phyloP scores from a whole-genome alignment of 2,329 filamentous ascomycete species.

The Pseudocercospora fuligena region DNA sequence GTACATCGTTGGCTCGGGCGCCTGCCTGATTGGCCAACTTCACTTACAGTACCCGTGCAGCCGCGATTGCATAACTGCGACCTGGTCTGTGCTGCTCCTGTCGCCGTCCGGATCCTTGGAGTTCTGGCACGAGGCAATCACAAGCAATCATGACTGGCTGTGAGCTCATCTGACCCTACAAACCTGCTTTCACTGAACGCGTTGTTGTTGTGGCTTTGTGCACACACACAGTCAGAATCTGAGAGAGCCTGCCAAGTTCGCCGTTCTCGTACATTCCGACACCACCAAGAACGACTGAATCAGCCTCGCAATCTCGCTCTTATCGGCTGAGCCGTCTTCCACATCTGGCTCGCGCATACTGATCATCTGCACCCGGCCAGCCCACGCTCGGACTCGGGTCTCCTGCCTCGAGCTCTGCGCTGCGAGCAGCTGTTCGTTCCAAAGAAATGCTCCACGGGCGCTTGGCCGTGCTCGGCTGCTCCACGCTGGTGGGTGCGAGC shows the following conservation, averaged over 20 bases:
- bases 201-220: slow-evolving; percentile 6
- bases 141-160: too few species aligned
- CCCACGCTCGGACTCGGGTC: not conserved
- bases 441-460: slow-evolving; percentile 4
- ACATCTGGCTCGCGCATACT: not conserved
- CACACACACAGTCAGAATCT: not conserved
- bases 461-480: not conserved
- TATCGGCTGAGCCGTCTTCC: slow-evolving; percentile 5
- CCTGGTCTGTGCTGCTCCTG: too few species aligned
- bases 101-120: not conserved
- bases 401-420: slow-evolving; percentile 5
- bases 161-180: not conserved
- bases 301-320: slow-evolving; percentile 5
- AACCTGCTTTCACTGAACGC: not conserved
- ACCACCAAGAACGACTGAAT: not conserved
- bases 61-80: too few species aligned
- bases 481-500: not conserved
- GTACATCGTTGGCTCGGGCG: too few species aligned
- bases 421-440: slow-evolving; percentile 13
- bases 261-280: slow-evolving; percentile 6
- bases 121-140: not conserved
- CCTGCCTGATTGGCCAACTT: not conserved
- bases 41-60: too few species aligned
- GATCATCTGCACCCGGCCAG: not conserved
- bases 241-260: not conserved